Base-by-base conservation (phyloP, 139 green algal species). In the Ettlia oleoabundans region DNA sequence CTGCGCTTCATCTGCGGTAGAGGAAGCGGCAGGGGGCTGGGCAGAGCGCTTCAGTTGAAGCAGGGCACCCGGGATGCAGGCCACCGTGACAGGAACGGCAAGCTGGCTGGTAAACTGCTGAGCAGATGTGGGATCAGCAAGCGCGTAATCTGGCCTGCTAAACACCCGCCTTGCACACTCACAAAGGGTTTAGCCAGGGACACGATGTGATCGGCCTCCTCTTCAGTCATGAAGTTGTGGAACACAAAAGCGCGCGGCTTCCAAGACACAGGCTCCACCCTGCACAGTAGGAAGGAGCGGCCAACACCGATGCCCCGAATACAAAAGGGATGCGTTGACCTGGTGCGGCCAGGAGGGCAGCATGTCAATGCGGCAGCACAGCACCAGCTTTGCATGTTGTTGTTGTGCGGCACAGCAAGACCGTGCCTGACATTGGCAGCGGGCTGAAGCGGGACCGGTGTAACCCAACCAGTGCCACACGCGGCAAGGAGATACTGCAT, bases 151-250 rank as follows among this genome's bases (percentile, higher is more conserved):
- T n/a, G n/a, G n/a, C n/a, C n/a, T n/a, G n/a, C n/a, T n/a, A n/a
- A n/a, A n/a, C n/a, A n/a, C n/a, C n/a, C n/a, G n/a, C n/a, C n/a
- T n/a, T n/a, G n/a, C n/a, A n/a, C n/a, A 73, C 75, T 79, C 78
- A 82, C 74, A 64, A 84, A 82, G 2, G 88, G 89, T 52, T 89
- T 89, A 2, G 84, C 87, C 19, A 88, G 8, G 32, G 42, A 35
- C 3, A 88, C 86, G 74, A 97, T 88, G 82, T 98, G 94, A 2
- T 93, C 80, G 21, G 40, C 52, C 35, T 80, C 73, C 41, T 87
- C 87, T 3, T 80, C 52, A 3, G 79, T 90, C 32, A 98, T 80
- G 71, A 98, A 96, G 86, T 95, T 94, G 86, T 96, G 94, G 70
- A 88, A 94, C 10, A 97, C 43, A 52, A 94, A 98, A 15, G 91